These are phyloP conservation scores for Xylaria sp. DNA, from an alignment of 2,329 filamentous ascomycete species.

Conservation along the genomic window DNA sequence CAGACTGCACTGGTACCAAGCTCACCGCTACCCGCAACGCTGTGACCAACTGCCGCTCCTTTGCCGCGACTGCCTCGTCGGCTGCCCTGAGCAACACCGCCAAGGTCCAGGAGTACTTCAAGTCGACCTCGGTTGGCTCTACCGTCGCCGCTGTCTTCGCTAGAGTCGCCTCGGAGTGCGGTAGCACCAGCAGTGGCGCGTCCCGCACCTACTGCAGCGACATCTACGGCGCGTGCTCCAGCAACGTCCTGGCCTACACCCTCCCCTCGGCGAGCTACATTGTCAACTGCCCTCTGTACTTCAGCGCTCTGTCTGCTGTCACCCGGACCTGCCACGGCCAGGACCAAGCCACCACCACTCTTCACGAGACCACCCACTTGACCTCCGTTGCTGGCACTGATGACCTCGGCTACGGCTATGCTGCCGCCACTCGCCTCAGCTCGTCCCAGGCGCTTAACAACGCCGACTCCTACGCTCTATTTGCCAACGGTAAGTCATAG, in stretches of 20 bases:
- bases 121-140: conserved; percentile 55
- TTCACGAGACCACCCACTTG: conserved; percentile 75
- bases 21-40: conserved; percentile 60
- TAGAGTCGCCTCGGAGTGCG: conserved; percentile 64
- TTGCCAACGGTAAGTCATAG: conserved; percentile 56
- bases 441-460: conserved; percentile 66
- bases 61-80: conserved; percentile 63
- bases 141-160: conserved; percentile 56
- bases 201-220: conserved; percentile 71
- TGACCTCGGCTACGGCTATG: conserved; percentile 67
- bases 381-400: conserved; percentile 67
- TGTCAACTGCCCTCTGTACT: conserved; percentile 71
- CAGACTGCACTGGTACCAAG: conserved; percentile 64
- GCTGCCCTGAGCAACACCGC: conserved; percentile 71
- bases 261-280: conserved; percentile 64
- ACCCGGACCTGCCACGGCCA: conserved; percentile 68
- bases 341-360: conserved; percentile 71
- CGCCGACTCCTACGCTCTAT: conserved; percentile 68
- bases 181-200: conserved; percentile 58
- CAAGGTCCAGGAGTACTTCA: conserved; percentile 72
- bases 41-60: conserved; percentile 63
- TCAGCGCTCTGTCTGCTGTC: conserved; percentile 62
- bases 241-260: conserved; percentile 70
- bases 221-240: conserved; percentile 62
- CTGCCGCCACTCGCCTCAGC: conserved; percentile 61